A percentile compares a stretch with the other conserved stretches of the same genome.
Evolutionary conservation across 2,329 filamentous ascomycete genomes (phyloP).

Genomic region (Colletotrichum neosansevieriae): DNA sequence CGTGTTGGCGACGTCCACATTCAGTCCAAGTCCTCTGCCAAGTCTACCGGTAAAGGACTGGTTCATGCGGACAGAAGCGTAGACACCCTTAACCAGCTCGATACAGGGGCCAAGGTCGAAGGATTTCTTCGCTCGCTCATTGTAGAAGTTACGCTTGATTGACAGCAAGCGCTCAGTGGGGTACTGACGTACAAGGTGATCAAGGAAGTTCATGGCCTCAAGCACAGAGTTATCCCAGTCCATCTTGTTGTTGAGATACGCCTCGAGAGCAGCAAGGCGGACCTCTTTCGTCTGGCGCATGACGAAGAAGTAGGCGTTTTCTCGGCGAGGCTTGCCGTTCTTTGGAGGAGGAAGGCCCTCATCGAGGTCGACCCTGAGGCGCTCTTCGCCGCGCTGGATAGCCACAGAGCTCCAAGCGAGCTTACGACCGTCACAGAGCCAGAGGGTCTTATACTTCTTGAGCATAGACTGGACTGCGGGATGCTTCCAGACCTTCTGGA

Average conservation of each 20-base stretch:
- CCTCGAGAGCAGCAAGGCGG: conserved; percentile 72
- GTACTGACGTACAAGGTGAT: conserved; percentile 87
- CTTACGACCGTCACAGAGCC: conserved; percentile 86
- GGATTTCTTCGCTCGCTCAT: conserved; percentile 61
- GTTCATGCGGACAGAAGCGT: conserved; percentile 84
- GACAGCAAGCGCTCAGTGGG: conserved; percentile 75
- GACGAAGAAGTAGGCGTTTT: conserved; percentile 69
- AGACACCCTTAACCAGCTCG: conserved; percentile 89
- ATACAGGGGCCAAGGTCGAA: conserved; percentile 69
- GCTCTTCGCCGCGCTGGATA: conserved; percentile 61
- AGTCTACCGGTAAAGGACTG: conserved; percentile 58
- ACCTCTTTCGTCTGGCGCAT: conserved; percentile 77
- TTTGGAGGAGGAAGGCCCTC: conserved; percentile 63
- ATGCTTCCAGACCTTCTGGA: conserved; percentile 83
- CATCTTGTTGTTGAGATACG: conserved; percentile 73
- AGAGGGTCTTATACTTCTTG: conserved; percentile 59
- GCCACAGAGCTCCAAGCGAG: conserved; percentile 75
- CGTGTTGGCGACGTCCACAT: conserved; percentile 91
- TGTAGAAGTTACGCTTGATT: conserved; percentile 88
- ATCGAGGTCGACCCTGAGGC: conserved; percentile 79
- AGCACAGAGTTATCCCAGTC: conserved; percentile 76
- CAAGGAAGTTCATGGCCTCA: conserved; percentile 89
- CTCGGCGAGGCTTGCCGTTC: conserved; percentile 47
- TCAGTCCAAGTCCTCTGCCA: conserved; percentile 78
- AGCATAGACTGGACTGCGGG: conserved; percentile 68